These are phyloP conservation scores for Bacidia gigantensis DNA, from an alignment of 495 filamentous ascomycete species.

Conservation along the genomic window DNA sequence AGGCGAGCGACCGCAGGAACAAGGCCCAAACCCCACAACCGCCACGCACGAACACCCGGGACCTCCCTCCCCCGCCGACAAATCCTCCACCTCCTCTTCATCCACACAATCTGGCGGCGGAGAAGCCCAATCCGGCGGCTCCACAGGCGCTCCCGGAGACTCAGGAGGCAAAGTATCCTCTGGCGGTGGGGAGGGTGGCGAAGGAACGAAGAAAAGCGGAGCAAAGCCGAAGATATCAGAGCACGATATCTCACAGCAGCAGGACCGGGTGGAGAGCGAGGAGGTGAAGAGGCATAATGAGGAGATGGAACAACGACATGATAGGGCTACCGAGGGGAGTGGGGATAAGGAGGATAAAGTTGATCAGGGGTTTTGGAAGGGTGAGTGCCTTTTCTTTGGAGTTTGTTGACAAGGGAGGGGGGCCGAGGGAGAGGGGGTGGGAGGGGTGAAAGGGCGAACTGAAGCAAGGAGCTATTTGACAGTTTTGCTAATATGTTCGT, in stretches of 20 bases:
- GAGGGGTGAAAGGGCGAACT: neutral
- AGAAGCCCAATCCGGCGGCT: neutral
- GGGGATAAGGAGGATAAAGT: constrained; percentile 16
- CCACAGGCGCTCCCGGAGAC: too few relatives aligned
- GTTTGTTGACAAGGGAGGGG: neutral
- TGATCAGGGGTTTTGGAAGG: constrained; percentile 19
- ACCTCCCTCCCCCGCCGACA: constrained; percentile 17
- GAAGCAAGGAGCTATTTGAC: neutral
- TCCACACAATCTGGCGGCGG: neutral
- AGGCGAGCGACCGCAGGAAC: constrained; percentile 25
- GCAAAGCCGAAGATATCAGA: constrained; percentile 21
- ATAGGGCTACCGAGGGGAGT: constrained; percentile 16
- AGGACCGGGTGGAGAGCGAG: constrained; percentile 16
- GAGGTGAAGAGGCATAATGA: constrained; percentile 18
- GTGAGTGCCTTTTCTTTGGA: constrained; percentile 7
- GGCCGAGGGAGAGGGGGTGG: neutral
- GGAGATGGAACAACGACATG: constrained; percentile 16
- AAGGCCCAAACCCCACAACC: constrained; percentile 22
- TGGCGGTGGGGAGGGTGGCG: neutral
- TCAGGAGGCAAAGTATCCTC: neutral
- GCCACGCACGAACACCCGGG: constrained; percentile 20
- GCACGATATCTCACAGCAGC: constrained; percentile 6
- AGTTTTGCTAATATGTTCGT: neutral
- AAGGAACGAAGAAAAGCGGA: neutral
- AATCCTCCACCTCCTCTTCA: neutral